Percentiles rank a stretch among this genome's conserved stretches.
phyloP scores from a whole-genome alignment of 1,284 basidiomycete genomes.

The Uromyces viciae-fabae region DNA sequence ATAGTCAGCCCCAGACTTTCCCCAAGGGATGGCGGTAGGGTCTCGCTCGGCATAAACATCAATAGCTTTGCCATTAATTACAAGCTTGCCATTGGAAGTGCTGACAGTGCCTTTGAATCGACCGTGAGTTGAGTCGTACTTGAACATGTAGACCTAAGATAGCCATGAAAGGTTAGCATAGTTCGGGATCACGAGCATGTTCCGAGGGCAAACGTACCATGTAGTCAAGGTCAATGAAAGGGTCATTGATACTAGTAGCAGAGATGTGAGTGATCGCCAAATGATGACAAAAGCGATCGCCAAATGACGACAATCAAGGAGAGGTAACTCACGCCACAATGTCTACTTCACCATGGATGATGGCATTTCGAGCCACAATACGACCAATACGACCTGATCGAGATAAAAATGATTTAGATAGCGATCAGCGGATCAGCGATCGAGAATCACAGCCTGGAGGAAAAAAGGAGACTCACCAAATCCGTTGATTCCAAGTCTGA shows the following conservation, averaged over 20 bases:
- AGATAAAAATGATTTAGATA: background rate
- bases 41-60: conserved; percentile 80
- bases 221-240: conserved; percentile 93
- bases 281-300: background rate
- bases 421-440: conserved; percentile 19
- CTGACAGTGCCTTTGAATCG: conserved; percentile 84
- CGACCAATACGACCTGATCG: conserved; percentile 86
- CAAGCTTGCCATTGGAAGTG: conserved; percentile 82
- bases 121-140: conserved; percentile 97
- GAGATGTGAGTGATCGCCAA: background rate
- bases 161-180: conserved; percentile 45
- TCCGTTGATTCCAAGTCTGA: conserved; percentile 94
- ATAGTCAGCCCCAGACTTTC: conserved; percentile 77
- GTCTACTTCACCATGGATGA: conserved; percentile 70
- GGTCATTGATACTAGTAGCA: conserved; percentile 59
- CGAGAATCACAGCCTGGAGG: conserved; percentile 9
- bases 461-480: conserved; percentile 64
- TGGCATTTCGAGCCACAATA: conserved; percentile 93
- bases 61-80: conserved; percentile 77
- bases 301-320: conserved; percentile 37
- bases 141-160: conserved; percentile 94
- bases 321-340: conserved; percentile 80
- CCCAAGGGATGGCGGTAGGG: conserved; percentile 82
- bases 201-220: conserved; percentile 64
- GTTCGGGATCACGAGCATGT: background rate